Evolutionary conservation across 179 eudicot genomes (phyloP).

Genomic region (Actinidia polygama): DNA sequence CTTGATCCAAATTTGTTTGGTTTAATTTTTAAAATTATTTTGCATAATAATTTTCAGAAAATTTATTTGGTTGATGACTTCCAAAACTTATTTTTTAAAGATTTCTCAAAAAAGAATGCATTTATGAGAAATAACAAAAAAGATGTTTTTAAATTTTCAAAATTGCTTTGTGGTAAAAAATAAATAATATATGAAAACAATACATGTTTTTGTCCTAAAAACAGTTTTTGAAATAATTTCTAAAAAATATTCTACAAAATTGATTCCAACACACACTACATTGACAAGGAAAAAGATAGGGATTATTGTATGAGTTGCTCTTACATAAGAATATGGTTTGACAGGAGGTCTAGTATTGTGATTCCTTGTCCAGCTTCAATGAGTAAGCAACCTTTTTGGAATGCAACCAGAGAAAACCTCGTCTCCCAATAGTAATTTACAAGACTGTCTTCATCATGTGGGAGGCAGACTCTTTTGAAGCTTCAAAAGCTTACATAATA

Average conservation of each 20-base stretch:
- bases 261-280: background rate
- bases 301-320: background rate
- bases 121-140: no score
- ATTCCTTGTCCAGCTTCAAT: background rate
- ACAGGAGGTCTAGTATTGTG: background rate
- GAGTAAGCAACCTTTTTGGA: background rate
- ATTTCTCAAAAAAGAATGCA: no score
- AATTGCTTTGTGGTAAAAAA: no score
- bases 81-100: no score
- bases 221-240: background rate
- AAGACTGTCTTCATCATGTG: conserved; percentile 10
- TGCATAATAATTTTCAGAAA: no score
- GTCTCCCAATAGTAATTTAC: background rate
- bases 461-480: background rate
- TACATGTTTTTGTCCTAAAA: background rate
- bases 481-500: background rate
- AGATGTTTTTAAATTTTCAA: no score
- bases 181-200: no score
- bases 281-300: background rate
- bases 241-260: background rate
- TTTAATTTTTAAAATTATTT: no score
- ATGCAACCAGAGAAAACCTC: background rate
- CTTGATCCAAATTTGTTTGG: no score
- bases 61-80: no score
- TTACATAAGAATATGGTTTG: background rate